A percentile compares a stretch with the other conserved stretches of the same genome.
Conservation (phyloP, 306 rosid species). For the Pachyrhizus erosus region DNA sequence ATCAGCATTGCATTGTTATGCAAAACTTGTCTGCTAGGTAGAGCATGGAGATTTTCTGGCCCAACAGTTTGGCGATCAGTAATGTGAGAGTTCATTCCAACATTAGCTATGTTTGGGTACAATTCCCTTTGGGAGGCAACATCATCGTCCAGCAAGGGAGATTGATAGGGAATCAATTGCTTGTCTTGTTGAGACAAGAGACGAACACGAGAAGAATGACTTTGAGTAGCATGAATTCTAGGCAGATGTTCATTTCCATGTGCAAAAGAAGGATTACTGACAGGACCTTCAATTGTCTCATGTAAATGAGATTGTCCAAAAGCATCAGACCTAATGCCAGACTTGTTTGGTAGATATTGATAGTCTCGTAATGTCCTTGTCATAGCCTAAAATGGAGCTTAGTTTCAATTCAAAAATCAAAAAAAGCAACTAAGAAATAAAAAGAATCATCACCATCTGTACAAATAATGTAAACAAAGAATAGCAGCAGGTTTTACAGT, state of each 20-base stretch:
- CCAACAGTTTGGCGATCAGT: constrained; percentile 60
- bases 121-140: constrained; percentile 56
- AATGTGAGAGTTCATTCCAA: constrained; percentile 59
- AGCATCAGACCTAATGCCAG: constrained; percentile 62
- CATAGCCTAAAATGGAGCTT: constrained; percentile 65
- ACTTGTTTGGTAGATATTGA: constrained; percentile 66
- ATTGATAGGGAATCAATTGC: constrained; percentile 60
- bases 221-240: constrained; percentile 63
- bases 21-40: constrained; percentile 59
- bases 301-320: constrained; percentile 77
- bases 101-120: constrained; percentile 45
- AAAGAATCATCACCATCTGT: constrained; percentile 4
- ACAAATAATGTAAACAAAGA: constrained; percentile 13
- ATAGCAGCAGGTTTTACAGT: constrained; percentile 32
- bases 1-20: constrained; percentile 56
- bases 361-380: constrained; percentile 70
- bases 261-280: constrained; percentile 60
- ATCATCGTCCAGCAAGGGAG: constrained; percentile 64
- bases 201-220: constrained; percentile 71
- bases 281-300: constrained; percentile 69
- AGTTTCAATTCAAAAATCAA: constrained; percentile 46
- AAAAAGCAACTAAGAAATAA: constrained; percentile 24
- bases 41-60: constrained; percentile 58
- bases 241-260: constrained; percentile 70
- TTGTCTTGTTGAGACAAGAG: constrained; percentile 68